Percentiles rank a stretch among this genome's conserved stretches.
phyloP scores from a whole-genome alignment of 2,329 filamentous ascomycete species.

The Akanthomyces dipterigenus region DNA sequence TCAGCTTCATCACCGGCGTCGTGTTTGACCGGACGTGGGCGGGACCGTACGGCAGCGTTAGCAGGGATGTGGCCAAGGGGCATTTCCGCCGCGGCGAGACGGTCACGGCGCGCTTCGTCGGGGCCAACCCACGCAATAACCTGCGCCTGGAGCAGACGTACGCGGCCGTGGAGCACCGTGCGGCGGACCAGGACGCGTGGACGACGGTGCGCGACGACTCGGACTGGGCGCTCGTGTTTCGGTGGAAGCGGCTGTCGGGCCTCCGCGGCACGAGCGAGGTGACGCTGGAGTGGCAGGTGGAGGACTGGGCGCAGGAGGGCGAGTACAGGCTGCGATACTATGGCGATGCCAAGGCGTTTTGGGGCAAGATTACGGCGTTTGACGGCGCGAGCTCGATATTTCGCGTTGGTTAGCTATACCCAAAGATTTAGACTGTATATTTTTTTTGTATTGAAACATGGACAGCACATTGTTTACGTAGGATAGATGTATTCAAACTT shows the following conservation, averaged over 20 bases:
- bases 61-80: slow-evolving; percentile 39
- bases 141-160: slow-evolving; percentile 71
- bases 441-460: no score
- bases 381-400: slow-evolving; percentile 57
- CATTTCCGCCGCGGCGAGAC: slow-evolving; percentile 51
- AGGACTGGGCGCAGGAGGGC: slow-evolving; percentile 50
- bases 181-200: slow-evolving; percentile 43
- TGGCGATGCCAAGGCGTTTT: slow-evolving; percentile 66
- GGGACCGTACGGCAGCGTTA: slow-evolving; percentile 62
- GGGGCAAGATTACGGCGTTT: slow-evolving; percentile 60
- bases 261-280: slow-evolving; percentile 71
- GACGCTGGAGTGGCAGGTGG: slow-evolving; percentile 71
- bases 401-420: slow-evolving; percentile 7
- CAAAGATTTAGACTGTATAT: no score
- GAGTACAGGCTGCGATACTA: slow-evolving; percentile 74
- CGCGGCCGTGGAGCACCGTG: slow-evolving; percentile 58
- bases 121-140: slow-evolving; percentile 84
- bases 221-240: slow-evolving; percentile 77
- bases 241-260: slow-evolving; percentile 67
- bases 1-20: slow-evolving; percentile 75
- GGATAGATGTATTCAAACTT: no score
- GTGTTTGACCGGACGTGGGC: slow-evolving; percentile 61
- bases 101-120: slow-evolving; percentile 65
- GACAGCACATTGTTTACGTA: no score
- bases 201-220: slow-evolving; percentile 60